These are phyloP conservation scores for Vigna unguiculata DNA, from an alignment of 306 rosid genomes.

Conservation along the genomic window DNA sequence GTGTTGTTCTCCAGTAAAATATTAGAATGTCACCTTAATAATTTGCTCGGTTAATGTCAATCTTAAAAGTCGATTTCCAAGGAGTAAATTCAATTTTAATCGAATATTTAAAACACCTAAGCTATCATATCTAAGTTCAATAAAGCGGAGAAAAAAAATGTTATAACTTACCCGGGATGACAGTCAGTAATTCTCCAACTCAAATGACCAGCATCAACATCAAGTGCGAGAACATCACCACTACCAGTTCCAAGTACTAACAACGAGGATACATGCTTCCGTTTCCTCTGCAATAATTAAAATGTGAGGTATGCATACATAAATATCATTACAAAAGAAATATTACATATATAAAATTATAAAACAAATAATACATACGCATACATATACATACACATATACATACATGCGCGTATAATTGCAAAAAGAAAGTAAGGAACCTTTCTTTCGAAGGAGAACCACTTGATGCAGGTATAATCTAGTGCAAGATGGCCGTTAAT, in stretches of 20 bases:
- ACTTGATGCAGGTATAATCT: constrained; percentile 95
- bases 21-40: not conserved
- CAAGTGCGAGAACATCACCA: constrained; percentile 87
- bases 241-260: constrained; percentile 91
- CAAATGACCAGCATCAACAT: constrained; percentile 81
- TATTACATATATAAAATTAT: not conserved
- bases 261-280: constrained; percentile 73
- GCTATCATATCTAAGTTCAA: not conserved
- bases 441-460: constrained; percentile 80
- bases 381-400: not conserved
- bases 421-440: constrained; percentile 39
- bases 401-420: not conserved
- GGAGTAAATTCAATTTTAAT: not conserved
- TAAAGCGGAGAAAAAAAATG: not conserved
- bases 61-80: not conserved
- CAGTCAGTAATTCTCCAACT: constrained; percentile 82
- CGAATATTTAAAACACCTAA: not conserved
- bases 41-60: not conserved
- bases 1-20: not conserved
- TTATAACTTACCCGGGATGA: constrained; percentile 83
- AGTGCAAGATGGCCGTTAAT: constrained; percentile 88
- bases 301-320: constrained; percentile 7
- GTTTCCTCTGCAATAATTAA: constrained; percentile 66
- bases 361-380: not conserved
- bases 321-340: not conserved